A percentile compares a stretch with the other conserved stretches of the same genome.
phyloP scores from a whole-genome alignment of 768 basidiomycete species.

The Panus rudis region DNA sequence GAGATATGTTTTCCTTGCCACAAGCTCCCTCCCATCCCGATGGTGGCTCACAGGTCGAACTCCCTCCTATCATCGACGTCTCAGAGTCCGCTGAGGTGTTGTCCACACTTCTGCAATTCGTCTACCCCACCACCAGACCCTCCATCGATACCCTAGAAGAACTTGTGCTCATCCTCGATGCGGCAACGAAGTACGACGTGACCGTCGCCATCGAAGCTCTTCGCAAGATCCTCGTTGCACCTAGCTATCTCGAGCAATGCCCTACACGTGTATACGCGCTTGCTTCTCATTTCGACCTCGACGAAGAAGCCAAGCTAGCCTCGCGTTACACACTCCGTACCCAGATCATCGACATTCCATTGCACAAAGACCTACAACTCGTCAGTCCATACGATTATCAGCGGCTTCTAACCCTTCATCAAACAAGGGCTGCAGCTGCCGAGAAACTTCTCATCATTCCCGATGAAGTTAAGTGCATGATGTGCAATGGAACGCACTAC shows the following conservation, averaged over 20 bases:
- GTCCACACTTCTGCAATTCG: conserved; percentile 45
- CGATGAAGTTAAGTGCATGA: conserved; percentile 54
- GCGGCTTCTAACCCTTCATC: conserved; percentile 55
- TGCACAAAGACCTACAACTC: conserved; percentile 55
- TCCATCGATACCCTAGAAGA: conserved; percentile 44
- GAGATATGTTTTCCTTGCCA: conserved; percentile 61
- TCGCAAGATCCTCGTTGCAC: conserved; percentile 44
- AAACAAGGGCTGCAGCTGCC: conserved; percentile 43
- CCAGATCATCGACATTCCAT: conserved; percentile 48
- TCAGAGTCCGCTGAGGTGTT: conserved; percentile 42
- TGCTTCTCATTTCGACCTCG: conserved; percentile 57
- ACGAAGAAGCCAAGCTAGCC: conserved; percentile 55
- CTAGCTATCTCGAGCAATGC: conserved; percentile 37
- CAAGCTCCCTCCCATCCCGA: conserved; percentile 31
- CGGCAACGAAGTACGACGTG: conserved; percentile 63
- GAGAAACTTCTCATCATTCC: conserved; percentile 37
- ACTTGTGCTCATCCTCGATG: conserved; percentile 41
- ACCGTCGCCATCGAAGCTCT: conserved; percentile 36
- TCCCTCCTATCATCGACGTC: conserved; percentile 44
- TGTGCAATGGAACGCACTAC: conserved; percentile 50
- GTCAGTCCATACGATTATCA: conserved; percentile 67
- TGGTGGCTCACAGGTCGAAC: too few relatives aligned
- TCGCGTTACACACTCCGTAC: conserved; percentile 49
- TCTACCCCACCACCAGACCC: conserved; percentile 60
- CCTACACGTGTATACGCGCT: conserved; percentile 67